Base-by-base conservation (phyloP, 129 eudicot genomes). In the Ambrosia trifida region DNA sequence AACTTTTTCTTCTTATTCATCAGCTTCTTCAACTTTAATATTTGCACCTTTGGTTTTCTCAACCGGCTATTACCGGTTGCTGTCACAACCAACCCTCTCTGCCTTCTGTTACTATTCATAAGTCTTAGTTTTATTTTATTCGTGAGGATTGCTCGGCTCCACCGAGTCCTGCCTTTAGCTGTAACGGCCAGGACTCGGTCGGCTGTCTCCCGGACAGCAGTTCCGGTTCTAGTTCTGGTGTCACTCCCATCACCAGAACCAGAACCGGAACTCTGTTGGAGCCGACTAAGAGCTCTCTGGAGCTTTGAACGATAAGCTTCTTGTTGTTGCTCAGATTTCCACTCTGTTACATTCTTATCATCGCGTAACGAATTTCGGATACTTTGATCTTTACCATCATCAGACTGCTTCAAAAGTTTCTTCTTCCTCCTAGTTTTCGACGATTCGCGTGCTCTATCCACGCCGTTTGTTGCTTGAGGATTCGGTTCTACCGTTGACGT, bases 91-190 rank as follows among this genome's bases (percentile, higher is more conserved):
- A 53, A 4, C 2, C 68, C 74, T 58, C 68, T 83, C 49, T 78
- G 84, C 35, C 80, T 85, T 43, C 70, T 64, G 36, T 63, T 80
- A 46, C 16, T 65, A 52, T 69, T 80, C 65, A 36, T 64, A 18
- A 47, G 75, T 69, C 70, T 86, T 2, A 79, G 69, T 52, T 76
- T 85, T 7, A 85, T 74, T 58, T 91, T 80, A 38, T 80, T 76
- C 2, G 76, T 76, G 4, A 87, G 84, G 10, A 90, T 85, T 6
- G 95, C 89, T 3, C 86, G 77, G 83, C 97, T 87, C 97, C 97
- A 90, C 18, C 91, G 87, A 2, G 77, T 83, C 59, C 70, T 68
- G 3, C 95, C 97, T 66, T 72, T 83, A 28, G 89, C 95, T 10
- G 91, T 69, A 19, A 72, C 73, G 43, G 97, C 97, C 3, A 90